phyloP scores from a whole-genome alignment of 257 asterid species.

The Gentiana macrophylla region DNA sequence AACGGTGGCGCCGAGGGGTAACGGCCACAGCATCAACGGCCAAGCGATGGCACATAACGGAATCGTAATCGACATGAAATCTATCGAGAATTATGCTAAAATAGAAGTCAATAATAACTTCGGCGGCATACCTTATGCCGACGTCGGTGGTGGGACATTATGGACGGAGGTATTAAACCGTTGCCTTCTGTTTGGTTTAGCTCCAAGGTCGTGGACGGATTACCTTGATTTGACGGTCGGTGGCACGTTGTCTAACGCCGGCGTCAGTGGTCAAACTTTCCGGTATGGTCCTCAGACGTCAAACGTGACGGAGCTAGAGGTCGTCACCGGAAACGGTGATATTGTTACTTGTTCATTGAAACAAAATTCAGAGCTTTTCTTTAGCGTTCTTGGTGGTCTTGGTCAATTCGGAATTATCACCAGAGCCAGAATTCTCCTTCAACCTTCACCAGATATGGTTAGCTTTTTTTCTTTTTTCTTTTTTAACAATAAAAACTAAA shows the following conservation, averaged over 20 bases:
- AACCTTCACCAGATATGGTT: slow-evolving; percentile 84
- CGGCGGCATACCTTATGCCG: slow-evolving; percentile 25
- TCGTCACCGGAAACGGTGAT: slow-evolving; percentile 91
- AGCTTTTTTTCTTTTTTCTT: neutral
- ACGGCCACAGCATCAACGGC: slow-evolving; percentile 95
- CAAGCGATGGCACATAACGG: slow-evolving; percentile 90
- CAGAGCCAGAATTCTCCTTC: slow-evolving; percentile 67
- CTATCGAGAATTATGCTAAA: slow-evolving; percentile 18
- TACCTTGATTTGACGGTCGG: slow-evolving; percentile 84
- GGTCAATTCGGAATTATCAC: slow-evolving; percentile 93
- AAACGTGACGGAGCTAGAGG: slow-evolving; percentile 82
- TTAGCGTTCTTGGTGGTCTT: slow-evolving; percentile 78
- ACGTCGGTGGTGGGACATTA: slow-evolving; percentile 88
- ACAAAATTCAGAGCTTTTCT: slow-evolving; percentile 55
- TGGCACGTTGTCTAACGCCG: slow-evolving; percentile 90
- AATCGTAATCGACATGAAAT: slow-evolving; percentile 54
- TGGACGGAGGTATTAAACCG: slow-evolving; percentile 69
- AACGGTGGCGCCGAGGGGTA: slow-evolving; percentile 90
- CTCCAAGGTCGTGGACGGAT: slow-evolving; percentile 94
- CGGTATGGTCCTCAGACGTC: slow-evolving; percentile 70
- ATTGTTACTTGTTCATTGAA: slow-evolving; percentile 39
- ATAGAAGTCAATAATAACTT: slow-evolving; percentile 23
- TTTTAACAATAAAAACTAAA: neutral
- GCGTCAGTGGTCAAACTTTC: slow-evolving; percentile 87
- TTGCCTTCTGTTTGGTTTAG: slow-evolving; percentile 52